Percentiles rank a stretch among this genome's conserved stretches.
These are phyloP conservation scores for Sisymbrium irio DNA, from an alignment of 345 rosid species.

Conservation along the genomic window DNA sequence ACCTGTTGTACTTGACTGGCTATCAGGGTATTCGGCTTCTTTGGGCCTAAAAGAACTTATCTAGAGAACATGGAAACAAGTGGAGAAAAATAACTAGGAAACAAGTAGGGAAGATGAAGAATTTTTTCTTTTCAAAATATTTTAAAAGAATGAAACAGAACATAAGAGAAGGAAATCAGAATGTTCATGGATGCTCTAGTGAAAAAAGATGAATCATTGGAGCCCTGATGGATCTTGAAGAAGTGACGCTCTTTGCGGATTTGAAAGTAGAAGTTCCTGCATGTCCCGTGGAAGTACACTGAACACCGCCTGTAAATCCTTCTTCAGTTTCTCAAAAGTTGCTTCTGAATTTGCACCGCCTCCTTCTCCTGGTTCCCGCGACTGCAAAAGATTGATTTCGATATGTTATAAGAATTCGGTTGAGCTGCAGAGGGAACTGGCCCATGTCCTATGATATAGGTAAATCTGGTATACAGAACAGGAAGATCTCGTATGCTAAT, in stretches of 20 bases:
- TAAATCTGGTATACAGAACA: neutral
- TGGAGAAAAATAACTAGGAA: neutral
- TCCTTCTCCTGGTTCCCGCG: slow-evolving; percentile 48
- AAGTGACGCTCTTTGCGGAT: slow-evolving; percentile 80
- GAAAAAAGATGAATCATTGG: slow-evolving; percentile 16
- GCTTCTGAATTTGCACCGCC: slow-evolving; percentile 38
- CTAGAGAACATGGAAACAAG: too few relatives aligned
- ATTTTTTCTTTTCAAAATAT: neutral
- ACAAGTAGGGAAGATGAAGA: slow-evolving; percentile 14
- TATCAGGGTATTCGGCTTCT: neutral
- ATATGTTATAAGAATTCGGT: neutral
- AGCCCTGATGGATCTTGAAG: slow-evolving; percentile 44
- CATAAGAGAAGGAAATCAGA: neutral
- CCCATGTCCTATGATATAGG: neutral
- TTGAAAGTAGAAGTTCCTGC: slow-evolving; percentile 84
- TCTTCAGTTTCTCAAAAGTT: slow-evolving; percentile 64
- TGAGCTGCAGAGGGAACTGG: neutral
- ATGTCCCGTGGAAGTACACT: slow-evolving; percentile 71
- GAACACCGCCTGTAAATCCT: slow-evolving; percentile 72
- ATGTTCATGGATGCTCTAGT: neutral
- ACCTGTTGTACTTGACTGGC: too few relatives aligned
- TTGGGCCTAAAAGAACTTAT: neutral
- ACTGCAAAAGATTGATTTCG: slow-evolving; percentile 35
- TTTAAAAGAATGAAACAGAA: slow-evolving; percentile 26
- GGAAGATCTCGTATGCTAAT: neutral